Evolutionary conservation across 78 protist genomes (phyloP).

Genomic region (Emiliania huxleyi): DNA sequence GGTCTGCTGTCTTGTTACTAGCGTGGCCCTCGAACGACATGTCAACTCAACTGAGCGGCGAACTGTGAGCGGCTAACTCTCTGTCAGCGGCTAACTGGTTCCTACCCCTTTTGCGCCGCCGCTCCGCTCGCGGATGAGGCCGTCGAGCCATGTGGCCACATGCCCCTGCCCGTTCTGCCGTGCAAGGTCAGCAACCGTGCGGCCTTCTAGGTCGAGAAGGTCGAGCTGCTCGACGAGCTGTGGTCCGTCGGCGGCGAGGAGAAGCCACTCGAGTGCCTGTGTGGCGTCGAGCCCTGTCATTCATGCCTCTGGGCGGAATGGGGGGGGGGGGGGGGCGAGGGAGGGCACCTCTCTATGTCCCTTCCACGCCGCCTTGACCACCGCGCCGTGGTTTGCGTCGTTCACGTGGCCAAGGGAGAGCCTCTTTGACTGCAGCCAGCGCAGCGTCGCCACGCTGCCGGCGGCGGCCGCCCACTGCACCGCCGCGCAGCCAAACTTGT

Average conservation of each 20-base stretch:
- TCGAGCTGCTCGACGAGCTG: not conserved
- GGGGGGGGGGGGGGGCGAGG: no score
- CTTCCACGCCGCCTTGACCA: slow-evolving; percentile 25
- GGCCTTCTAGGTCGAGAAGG: not conserved
- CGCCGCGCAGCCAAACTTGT: not conserved
- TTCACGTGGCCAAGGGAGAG: not conserved
- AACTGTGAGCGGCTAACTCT: no score
- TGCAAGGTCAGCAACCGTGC: not conserved
- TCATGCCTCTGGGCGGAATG: no score
- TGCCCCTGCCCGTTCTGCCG: not conserved
- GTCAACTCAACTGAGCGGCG: no score
- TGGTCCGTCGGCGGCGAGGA: not conserved
- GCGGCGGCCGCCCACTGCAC: slow-evolving; percentile 27
- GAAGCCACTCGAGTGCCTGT: not conserved
- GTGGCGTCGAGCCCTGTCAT: no score
- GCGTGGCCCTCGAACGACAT: no score
- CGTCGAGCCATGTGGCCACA: not conserved
- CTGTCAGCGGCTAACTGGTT: not conserved
- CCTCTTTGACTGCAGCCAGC: not conserved
- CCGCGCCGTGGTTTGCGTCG: not conserved
- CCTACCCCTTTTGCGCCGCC: no score
- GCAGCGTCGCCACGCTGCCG: not conserved
- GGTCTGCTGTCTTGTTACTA: no score
- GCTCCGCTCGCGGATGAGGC: not conserved
- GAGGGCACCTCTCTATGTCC: not conserved